These are phyloP conservation scores for Pseudocercospora fuligena DNA, from an alignment of 2,329 filamentous ascomycete genomes.

Conservation along the genomic window DNA sequence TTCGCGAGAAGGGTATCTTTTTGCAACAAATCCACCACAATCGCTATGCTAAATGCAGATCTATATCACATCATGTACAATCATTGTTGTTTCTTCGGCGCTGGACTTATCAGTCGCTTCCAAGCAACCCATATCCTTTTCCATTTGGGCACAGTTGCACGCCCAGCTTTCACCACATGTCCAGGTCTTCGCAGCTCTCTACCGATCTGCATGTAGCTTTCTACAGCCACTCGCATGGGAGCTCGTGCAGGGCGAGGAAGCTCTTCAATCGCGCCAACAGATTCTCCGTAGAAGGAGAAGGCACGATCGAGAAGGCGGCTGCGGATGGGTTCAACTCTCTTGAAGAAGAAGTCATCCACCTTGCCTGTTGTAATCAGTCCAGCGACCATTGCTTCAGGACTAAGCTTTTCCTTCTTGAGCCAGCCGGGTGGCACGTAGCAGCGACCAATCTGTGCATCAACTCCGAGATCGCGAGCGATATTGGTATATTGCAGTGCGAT, in stretches of 20 bases:
- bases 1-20: constrained; percentile 9
- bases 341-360: constrained; percentile 49
- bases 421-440: constrained; percentile 71
- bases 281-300: constrained; percentile 63
- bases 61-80: neutral
- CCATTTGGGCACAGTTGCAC: constrained; percentile 53
- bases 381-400: constrained; percentile 59
- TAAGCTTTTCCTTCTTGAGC: constrained; percentile 63
- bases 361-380: constrained; percentile 31
- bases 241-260: constrained; percentile 65
- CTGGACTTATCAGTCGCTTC: constrained; percentile 53
- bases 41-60: constrained; percentile 3
- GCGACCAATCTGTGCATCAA: constrained; percentile 67
- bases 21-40: neutral
- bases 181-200: constrained; percentile 59
- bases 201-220: constrained; percentile 79
- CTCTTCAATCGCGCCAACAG: constrained; percentile 62
- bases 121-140: constrained; percentile 63
- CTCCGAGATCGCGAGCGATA: constrained; percentile 73
- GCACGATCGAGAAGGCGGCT: constrained; percentile 63
- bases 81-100: constrained; percentile 4
- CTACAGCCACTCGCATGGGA: constrained; percentile 70
- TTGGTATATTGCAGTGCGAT: constrained; percentile 78
- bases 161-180: constrained; percentile 49
- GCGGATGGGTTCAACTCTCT: constrained; percentile 57